phyloP scores from a whole-genome alignment of 495 filamentous ascomycete genomes.

The Penicillium verhagenii region DNA sequence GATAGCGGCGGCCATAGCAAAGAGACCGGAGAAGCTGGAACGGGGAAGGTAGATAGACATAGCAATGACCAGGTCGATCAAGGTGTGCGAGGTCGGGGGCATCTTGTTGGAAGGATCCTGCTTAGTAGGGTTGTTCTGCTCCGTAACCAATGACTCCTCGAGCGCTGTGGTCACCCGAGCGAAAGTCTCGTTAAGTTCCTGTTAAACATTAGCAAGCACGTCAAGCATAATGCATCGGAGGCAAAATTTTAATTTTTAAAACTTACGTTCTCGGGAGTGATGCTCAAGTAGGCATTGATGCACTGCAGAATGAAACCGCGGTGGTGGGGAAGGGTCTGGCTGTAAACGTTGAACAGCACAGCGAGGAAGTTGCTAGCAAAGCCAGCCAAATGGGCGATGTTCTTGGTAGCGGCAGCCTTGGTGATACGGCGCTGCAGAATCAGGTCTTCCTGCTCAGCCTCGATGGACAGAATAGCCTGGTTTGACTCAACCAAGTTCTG shows the following conservation, averaged over 20 bases:
- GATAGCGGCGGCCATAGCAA: constrained; percentile 77
- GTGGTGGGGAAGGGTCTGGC: constrained; percentile 88
- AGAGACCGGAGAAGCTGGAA: constrained; percentile 75
- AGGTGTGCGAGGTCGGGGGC: constrained; percentile 90
- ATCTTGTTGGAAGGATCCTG: constrained; percentile 64
- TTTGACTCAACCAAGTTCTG: constrained; percentile 89
- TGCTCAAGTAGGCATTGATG: constrained; percentile 90
- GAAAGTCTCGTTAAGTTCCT: constrained; percentile 86
- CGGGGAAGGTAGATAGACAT: constrained; percentile 90
- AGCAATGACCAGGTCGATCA: constrained; percentile 94
- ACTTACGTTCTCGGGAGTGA: constrained; percentile 65
- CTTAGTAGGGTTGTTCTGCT: constrained; percentile 58
- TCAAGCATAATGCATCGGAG: not conserved
- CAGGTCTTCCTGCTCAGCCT: constrained; percentile 63
- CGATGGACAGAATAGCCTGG: constrained; percentile 64
- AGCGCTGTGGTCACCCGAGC: constrained; percentile 80
- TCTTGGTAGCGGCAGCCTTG: constrained; percentile 69
- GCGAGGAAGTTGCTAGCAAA: constrained; percentile 87
- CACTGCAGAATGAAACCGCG: constrained; percentile 86
- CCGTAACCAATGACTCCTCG: constrained; percentile 60
- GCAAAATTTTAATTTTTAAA: not conserved
- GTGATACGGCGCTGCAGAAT: constrained; percentile 70
- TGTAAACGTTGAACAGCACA: constrained; percentile 97
- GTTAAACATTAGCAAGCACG: not conserved
- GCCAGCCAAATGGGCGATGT: constrained; percentile 70